Conservation (phyloP, 2,329 filamentous ascomycete genomes). For the Lachnellula cervina region DNA sequence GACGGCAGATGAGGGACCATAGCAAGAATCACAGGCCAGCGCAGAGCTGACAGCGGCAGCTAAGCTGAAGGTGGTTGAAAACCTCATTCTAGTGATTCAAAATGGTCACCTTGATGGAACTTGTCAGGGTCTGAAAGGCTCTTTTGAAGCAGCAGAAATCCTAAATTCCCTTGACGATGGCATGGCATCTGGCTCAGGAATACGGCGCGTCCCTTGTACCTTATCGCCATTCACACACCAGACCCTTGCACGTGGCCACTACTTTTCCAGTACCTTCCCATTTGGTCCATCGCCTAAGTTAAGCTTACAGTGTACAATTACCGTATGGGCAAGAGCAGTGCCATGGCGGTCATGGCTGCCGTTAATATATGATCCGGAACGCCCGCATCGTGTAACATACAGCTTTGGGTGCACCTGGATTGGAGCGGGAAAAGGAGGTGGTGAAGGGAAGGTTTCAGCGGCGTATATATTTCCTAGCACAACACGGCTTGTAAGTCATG, state of each 20-base stretch:
- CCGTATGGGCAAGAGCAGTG: no score
- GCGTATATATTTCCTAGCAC: no score
- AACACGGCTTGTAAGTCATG: no score
- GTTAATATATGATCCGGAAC: no score
- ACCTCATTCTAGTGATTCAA: conserved; percentile 14
- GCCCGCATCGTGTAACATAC: no score
- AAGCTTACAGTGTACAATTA: no score
- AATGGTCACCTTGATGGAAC: background rate
- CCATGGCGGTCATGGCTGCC: no score
- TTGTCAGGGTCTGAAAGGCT: background rate
- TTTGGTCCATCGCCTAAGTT: background rate
- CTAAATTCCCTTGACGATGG: background rate
- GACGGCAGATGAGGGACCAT: conserved; percentile 38
- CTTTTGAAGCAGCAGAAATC: background rate
- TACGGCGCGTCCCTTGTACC: background rate
- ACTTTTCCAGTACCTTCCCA: background rate
- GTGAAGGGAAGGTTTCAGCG: no score
- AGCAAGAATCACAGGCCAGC: conserved; percentile 40
- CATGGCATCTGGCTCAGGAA: background rate
- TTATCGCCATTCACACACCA: background rate
- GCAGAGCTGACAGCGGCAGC: conserved; percentile 21
- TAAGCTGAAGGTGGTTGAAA: conserved; percentile 9
- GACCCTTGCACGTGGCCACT: background rate
- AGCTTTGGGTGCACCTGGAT: no score
- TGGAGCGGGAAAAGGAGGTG: no score